Conservation (phyloP, 805 yeast species). For the Cyberlindnera xylosilytica region DNA sequence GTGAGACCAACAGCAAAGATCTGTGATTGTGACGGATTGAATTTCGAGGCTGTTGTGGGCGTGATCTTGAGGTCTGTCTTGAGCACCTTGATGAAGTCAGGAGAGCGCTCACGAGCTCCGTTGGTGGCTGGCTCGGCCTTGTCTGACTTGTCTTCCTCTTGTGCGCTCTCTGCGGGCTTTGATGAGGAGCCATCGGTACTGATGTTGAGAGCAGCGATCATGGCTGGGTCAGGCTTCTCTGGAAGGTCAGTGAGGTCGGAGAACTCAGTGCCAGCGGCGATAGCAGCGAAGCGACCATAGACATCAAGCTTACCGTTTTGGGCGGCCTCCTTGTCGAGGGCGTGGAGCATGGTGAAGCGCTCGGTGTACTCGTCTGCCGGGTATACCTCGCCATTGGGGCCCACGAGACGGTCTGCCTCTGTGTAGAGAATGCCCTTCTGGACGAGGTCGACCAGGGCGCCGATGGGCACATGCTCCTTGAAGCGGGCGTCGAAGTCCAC, state of each 20-base stretch:
- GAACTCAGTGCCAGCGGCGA: neutral
- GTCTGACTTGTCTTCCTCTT: too few relatives aligned
- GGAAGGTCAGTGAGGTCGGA: neutral
- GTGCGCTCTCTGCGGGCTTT: too few relatives aligned
- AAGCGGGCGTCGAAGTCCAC: conserved; percentile 51
- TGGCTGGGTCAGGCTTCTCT: neutral
- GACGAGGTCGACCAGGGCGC: conserved; percentile 74
- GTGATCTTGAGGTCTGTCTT: conserved; percentile 37
- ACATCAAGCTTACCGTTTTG: conserved; percentile 27
- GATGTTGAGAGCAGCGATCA: too few relatives aligned
- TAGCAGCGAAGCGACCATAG: conserved; percentile 21
- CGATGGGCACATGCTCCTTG: conserved; percentile 60
- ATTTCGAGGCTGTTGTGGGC: conserved; percentile 44
- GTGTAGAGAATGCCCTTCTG: conserved; percentile 83
- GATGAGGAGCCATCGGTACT: too few relatives aligned
- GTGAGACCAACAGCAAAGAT: conserved; percentile 55
- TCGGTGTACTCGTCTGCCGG: conserved; percentile 18
- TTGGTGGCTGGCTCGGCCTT: conserved; percentile 2
- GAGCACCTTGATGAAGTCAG: conserved; percentile 35
- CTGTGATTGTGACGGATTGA: conserved; percentile 50
- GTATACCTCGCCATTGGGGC: conserved; percentile 31
- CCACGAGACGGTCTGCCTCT: conserved; percentile 60
- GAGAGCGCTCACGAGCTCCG: conserved; percentile 14
- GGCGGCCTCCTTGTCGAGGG: conserved; percentile 42
- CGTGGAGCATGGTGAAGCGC: conserved; percentile 51